Evolutionary conservation across 2,329 filamentous ascomycete genomes (phyloP).

Genomic region (Colletotrichum caudatum): DNA sequence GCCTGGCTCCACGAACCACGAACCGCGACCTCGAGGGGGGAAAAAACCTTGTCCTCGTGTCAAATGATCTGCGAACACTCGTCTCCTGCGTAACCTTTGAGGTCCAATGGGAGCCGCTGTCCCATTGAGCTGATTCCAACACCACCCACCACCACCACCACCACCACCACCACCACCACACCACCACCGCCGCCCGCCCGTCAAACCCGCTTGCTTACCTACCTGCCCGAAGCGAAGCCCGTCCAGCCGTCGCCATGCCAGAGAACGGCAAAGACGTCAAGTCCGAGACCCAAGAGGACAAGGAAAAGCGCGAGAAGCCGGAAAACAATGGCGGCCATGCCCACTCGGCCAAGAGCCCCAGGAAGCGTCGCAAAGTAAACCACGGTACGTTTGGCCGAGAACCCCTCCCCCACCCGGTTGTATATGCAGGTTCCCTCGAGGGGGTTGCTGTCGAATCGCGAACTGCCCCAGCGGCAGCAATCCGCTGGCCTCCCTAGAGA

Average conservation of each 20-base stretch:
- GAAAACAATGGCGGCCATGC: conserved; percentile 49
- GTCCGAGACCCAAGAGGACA: conserved; percentile 54
- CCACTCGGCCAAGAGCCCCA: conserved; percentile 67
- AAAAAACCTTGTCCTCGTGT: conserved; percentile 3
- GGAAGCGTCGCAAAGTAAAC: conserved; percentile 90
- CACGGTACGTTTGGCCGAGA: conserved; percentile 76
- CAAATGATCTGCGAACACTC: conserved; percentile 54
- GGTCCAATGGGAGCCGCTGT: conserved; percentile 57
- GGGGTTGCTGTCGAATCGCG: conserved; percentile 32
- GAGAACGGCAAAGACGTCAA: conserved; percentile 54
- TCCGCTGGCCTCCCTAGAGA: conserved; percentile 40
- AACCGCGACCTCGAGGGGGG: background rate
- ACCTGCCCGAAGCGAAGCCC: conserved; percentile 1
- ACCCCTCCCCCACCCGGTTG: background rate
- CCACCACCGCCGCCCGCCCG: background rate
- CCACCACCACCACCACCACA: background rate
- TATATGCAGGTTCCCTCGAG: background rate
- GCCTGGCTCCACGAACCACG: background rate
- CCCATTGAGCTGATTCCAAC: conserved; percentile 49
- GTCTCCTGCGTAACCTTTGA: conserved; percentile 57
- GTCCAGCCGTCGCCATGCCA: conserved; percentile 48
- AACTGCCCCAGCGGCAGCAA: conserved; percentile 37
- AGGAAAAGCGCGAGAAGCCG: conserved; percentile 44
- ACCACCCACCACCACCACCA: background rate
- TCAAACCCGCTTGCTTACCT: background rate